Evolutionary conservation across 192 early-diverging fungal species (phyloP), one percentile per base, ranked within the genome.

Genomic region (Pilobolus umbonatus): DNA sequence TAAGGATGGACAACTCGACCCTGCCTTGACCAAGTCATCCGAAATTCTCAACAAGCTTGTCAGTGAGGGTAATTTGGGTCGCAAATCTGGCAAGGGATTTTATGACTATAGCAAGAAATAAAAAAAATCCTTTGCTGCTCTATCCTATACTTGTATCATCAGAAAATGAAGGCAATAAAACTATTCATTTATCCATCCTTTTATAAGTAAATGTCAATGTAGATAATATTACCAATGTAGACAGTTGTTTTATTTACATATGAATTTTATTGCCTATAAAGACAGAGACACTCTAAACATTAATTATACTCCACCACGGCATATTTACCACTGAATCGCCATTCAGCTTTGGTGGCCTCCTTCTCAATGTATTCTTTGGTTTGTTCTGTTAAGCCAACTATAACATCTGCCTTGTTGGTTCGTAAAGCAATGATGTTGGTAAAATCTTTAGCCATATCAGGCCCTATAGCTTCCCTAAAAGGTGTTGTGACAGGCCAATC

Each of bases 71-170:
- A 75, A 82, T 35, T 74, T 94, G 56, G 95, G 95, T 50, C 85
- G 91, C 60, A 97, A 97, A 79, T 69, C 79, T 43, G 93, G 95
- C 36, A 73, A 75, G 57, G 93, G 93, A 1, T 93, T 95, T 76
- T 93, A 92, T 71, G 75, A 84, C 28, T 95, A 95, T 62, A 61
- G 17, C 48, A 68, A 67, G 36, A 64, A 57, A 49, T 57, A 51
- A 49, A 55, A 15, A 12, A 10, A 30, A 49, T 17, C 22, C 8
- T 19, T 44, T 19, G n/a, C 15, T 44, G 17, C 17, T 38, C 15
- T 38, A 12, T 38, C 9, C 15, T 38, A 15, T 12, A 38, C 15
- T 38, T 12, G 9, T 12, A 12, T 12, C 15, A 38, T 1, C 36
- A 38, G 9, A 38, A 38, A 38, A 15, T 38, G 15, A 38, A 38